These are phyloP conservation scores for Vitis rupestris DNA, from an alignment of 164 flowering plant genomes.

Conservation along the genomic window DNA sequence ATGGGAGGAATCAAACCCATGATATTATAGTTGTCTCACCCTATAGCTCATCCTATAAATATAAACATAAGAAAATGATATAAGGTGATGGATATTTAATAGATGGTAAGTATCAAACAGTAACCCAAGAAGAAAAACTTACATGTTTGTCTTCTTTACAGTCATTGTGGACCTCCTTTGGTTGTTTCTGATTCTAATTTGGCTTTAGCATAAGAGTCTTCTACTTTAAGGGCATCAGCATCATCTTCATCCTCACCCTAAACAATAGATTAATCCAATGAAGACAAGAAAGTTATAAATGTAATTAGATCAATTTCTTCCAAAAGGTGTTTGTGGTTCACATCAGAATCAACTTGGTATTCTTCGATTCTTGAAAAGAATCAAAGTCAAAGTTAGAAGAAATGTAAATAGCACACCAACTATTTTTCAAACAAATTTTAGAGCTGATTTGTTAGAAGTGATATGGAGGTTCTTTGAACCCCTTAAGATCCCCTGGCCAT, in stretches of 20 bases:
- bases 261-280: background rate
- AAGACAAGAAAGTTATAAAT: background rate
- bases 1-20: too few species aligned
- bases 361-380: conserved; percentile 63
- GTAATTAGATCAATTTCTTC: background rate
- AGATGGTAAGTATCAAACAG: too few species aligned
- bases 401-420: background rate
- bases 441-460: too few species aligned
- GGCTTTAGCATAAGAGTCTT: conserved; percentile 25
- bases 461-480: too few species aligned
- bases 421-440: background rate
- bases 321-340: conserved; percentile 25
- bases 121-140: too few species aligned
- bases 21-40: too few species aligned
- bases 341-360: conserved; percentile 76
- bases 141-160: too few species aligned
- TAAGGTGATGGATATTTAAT: too few species aligned
- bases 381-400: background rate
- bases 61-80: too few species aligned
- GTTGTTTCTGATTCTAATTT: conserved; percentile 6
- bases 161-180: conserved; percentile 5
- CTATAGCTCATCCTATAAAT: too few species aligned
- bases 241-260: conserved; percentile 69
- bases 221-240: conserved; percentile 30
- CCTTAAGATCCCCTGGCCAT: too few species aligned